phyloP scores from a whole-genome alignment of 345 rosid species.

The Bruguiera parviflora region DNA sequence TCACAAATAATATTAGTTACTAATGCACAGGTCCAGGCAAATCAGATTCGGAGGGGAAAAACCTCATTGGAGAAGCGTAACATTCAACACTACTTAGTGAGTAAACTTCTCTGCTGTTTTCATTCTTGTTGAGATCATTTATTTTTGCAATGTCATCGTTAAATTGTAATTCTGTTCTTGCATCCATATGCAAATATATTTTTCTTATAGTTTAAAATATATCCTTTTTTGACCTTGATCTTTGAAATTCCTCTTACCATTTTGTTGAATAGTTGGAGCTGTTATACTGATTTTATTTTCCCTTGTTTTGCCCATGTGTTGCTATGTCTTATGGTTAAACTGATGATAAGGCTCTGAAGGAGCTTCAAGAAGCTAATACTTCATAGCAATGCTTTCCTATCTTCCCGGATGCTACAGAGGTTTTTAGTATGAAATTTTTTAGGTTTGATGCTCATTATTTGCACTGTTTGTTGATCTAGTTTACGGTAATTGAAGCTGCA shows the following conservation, averaged over 20 bases:
- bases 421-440: slow-evolving; percentile 14
- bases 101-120: too few relatives aligned
- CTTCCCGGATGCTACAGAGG: slow-evolving; percentile 79
- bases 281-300: background rate
- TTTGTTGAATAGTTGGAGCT: background rate
- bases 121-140: too few relatives aligned
- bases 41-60: slow-evolving; percentile 68
- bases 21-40: slow-evolving; percentile 49
- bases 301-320: background rate
- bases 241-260: background rate
- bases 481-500: slow-evolving; percentile 75
- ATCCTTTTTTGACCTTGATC: too few relatives aligned
- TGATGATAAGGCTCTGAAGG: slow-evolving; percentile 74
- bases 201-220: too few relatives aligned
- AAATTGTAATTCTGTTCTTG: too few relatives aligned
- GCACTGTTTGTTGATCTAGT: slow-evolving; percentile 13
- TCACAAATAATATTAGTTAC: slow-evolving; percentile 13
- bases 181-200: too few relatives aligned
- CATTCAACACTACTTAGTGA: slow-evolving; percentile 55
- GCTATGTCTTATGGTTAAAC: slow-evolving; percentile 59
- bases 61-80: slow-evolving; percentile 60
- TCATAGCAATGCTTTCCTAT: slow-evolving; percentile 77
- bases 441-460: background rate
- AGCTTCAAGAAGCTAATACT: slow-evolving; percentile 81
- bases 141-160: too few relatives aligned